A percentile compares a stretch with the other conserved stretches of the same genome.
Evolutionary conservation across 73 alveolate genomes (phyloP).

Genomic region (Diophrys appendiculata): DNA sequence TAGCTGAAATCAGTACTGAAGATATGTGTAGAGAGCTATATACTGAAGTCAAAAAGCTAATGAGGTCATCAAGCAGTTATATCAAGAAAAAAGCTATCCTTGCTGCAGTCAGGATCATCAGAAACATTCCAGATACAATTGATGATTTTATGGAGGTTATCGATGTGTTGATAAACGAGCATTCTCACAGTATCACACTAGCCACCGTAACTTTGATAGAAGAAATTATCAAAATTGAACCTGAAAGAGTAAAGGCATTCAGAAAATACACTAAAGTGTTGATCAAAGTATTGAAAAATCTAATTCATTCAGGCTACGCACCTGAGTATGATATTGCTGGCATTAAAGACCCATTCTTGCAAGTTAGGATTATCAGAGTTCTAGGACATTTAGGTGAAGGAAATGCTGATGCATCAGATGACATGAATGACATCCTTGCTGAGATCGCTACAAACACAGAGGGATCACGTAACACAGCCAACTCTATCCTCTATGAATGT

Average conservation of each 20-base stretch:
- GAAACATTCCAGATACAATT: conserved; percentile 95
- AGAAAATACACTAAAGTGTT: conserved; percentile 88
- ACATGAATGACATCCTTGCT: conserved; percentile 95
- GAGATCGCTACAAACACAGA: conserved; percentile 97
- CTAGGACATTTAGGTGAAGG: conserved; percentile 90
- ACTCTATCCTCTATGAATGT: conserved; percentile 97
- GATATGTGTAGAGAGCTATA: conserved; percentile 95
- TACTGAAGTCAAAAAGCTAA: conserved; percentile 92
- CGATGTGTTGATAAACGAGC: conserved; percentile 88
- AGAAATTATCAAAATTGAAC: conserved; percentile 85
- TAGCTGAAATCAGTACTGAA: conserved; percentile 97
- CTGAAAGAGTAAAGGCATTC: conserved; percentile 78
- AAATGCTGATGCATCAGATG: conserved; percentile 93
- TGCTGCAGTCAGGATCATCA: conserved; percentile 96
- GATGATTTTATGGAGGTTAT: conserved; percentile 91
- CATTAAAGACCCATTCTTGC: conserved; percentile 99
- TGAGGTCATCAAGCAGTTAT: conserved; percentile 95
- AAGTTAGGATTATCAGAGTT: conserved; percentile 90
- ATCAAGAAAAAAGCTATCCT: conserved; percentile 97
- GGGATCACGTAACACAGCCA: conserved; percentile 88
- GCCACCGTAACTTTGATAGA: conserved; percentile 87
- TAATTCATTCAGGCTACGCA: conserved; percentile 91
- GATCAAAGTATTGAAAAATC: conserved; percentile 85
- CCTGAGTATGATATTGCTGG: conserved; percentile 98
- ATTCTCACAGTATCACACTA: conserved; percentile 88